Conservation (phyloP, 495 filamentous ascomycete genomes). For the Peziza echinospora region DNA sequence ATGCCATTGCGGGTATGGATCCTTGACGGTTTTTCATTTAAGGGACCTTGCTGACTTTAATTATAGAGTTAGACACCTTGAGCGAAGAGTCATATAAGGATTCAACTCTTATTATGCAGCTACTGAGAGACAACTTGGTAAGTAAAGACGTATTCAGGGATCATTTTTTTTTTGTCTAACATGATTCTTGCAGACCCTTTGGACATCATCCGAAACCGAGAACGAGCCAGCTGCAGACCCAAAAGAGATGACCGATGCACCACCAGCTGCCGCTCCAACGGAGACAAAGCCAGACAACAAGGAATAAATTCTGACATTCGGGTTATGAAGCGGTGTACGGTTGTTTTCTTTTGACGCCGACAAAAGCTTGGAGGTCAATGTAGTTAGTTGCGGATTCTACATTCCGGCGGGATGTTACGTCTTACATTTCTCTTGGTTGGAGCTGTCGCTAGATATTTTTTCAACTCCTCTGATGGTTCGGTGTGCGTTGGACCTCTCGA, state of each 20-base stretch:
- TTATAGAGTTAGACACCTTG: constrained; percentile 86
- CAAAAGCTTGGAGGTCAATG: background rate
- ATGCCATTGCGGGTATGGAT: constrained; percentile 78
- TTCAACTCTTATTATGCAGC: constrained; percentile 98
- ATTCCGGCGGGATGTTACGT: background rate
- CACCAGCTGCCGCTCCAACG: constrained; percentile 24
- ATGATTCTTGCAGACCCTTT: constrained; percentile 55
- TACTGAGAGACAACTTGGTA: constrained; percentile 96
- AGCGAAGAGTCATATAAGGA: constrained; percentile 99
- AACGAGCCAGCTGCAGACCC: constrained; percentile 40
- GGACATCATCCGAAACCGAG: constrained; percentile 98
- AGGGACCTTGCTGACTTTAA: constrained; percentile 5
- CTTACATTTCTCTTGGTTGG: background rate
- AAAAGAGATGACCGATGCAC: constrained; percentile 30
- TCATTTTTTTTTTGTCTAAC: constrained; percentile 7
- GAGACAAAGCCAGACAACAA: background rate
- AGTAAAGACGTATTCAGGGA: constrained; percentile 21
- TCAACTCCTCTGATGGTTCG: background rate
- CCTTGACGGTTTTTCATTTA: background rate
- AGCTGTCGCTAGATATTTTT: background rate
- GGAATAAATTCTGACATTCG: background rate
- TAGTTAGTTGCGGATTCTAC: background rate
- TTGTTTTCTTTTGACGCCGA: background rate
- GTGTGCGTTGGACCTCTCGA: background rate
- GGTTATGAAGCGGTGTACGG: background rate